Conservation (phyloP, 306 rosid species). For the Quercus robur region DNA sequence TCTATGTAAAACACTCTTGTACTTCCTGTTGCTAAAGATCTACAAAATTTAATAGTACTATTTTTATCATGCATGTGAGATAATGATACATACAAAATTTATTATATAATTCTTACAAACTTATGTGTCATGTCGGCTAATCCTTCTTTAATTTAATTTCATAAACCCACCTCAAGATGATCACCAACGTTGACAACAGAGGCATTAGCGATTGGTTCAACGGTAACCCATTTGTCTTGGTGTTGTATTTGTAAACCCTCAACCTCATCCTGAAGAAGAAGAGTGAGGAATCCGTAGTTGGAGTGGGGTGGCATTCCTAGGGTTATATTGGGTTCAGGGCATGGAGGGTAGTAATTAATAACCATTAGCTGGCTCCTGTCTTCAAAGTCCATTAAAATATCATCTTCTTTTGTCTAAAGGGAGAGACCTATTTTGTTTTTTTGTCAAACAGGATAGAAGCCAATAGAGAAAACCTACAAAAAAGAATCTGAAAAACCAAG, state of each 20-base stretch:
- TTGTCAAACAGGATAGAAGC: slow-evolving; percentile 41
- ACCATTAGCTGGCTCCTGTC: slow-evolving; percentile 84
- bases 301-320: slow-evolving; percentile 94
- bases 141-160: too few species aligned
- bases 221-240: slow-evolving; percentile 71
- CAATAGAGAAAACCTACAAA: slow-evolving; percentile 61
- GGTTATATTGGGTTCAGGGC: slow-evolving; percentile 87
- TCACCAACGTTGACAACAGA: slow-evolving; percentile 85
- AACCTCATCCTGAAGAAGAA: slow-evolving; percentile 76
- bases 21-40: slow-evolving; percentile 89
- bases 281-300: slow-evolving; percentile 83
- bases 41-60: background rate
- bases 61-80: background rate
- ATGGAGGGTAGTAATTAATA: slow-evolving; percentile 75
- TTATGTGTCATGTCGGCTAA: too few species aligned
- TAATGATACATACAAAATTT: background rate
- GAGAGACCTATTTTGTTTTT: slow-evolving; percentile 17
- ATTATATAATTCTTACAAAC: too few species aligned
- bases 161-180: slow-evolving; percentile 70
- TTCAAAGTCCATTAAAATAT: slow-evolving; percentile 41
- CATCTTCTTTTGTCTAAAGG: slow-evolving; percentile 23
- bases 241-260: slow-evolving; percentile 72
- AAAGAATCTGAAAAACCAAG: slow-evolving; percentile 87
- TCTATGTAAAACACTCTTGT: slow-evolving; percentile 84
- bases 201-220: slow-evolving; percentile 61